Base-by-base conservation (phyloP, 1,284 basidiomycete genomes). In the Cryptococcus depauperatus region DNA sequence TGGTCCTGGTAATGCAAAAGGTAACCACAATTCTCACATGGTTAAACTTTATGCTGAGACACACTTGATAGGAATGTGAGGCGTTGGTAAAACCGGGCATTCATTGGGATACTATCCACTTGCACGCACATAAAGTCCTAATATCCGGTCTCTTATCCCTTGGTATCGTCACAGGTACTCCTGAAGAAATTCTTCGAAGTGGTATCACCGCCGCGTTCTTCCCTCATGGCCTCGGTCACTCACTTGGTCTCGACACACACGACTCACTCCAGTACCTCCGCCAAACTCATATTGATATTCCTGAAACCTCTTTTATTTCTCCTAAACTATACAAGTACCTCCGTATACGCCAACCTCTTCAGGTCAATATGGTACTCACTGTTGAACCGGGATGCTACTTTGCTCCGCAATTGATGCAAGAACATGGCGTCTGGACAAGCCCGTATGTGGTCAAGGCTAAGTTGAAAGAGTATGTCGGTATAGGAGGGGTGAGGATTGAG, bases 321-420 rank as follows among this genome's bases (percentile, higher is more conserved):
- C 44, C 48, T 9, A 77, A 74, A 52, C 81, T 91, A 46, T 89
- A 88, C 66, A 76, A 75, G 8, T 84, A 88, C 64, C 72, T 95
- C 37, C 75, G 90, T 35, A 74, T 92, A 37, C 73, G 88, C 37
- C 73, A 85, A 41, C 79, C 79, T 1, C 70, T 93, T 14, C 76
- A 79, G 58, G 72, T 73, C 27, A 79, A 80, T n/a, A 90, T 91
- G 86, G 82, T 89, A 10, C 80, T 91, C 26, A 69, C 68, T 18
- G 57, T 92, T 22, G 90, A 95, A 59, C 90, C 90, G 0, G 89
- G 90, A 0, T 81, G 82, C 57, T 91, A 91, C 69, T 89, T 89
- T 73, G 82, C 83, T 3, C 81, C 83, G 1, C 81, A 86, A 56
- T 75, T 89, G 19, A 74, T 92, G 30, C 77, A 79, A 3, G 73